Evolutionary conservation across 768 basidiomycete species (phyloP).

Genomic region (Phylloporus sp.): DNA sequence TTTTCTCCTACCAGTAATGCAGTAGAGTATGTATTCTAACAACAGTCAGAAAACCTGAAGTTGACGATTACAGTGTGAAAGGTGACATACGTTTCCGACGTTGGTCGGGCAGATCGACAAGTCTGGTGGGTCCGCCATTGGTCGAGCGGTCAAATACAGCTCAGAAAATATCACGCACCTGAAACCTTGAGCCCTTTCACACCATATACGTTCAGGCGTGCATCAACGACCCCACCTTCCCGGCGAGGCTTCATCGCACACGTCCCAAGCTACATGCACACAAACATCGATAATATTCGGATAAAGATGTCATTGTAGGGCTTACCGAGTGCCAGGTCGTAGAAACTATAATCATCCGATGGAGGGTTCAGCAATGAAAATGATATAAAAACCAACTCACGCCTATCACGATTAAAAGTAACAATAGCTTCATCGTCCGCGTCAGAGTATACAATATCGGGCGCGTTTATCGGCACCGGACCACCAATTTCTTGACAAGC

Average conservation of each 20-base stretch:
- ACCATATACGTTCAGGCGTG: constrained; percentile 12
- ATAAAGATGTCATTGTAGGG: neutral
- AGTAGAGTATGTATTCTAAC: constrained; percentile 14
- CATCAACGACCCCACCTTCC: constrained; percentile 10
- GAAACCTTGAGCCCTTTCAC: constrained; percentile 12
- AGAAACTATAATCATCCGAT: neutral
- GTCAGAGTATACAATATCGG: neutral
- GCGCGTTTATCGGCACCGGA: neutral
- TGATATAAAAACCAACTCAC: neutral
- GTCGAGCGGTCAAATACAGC: neutral
- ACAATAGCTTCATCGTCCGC: neutral
- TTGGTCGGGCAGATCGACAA: constrained; percentile 4
- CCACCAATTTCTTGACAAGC: constrained; percentile 3
- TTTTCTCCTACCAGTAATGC: constrained; percentile 17
- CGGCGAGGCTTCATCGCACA: neutral
- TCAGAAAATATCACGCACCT: neutral
- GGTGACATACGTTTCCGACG: constrained; percentile 1
- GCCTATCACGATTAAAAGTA: neutral
- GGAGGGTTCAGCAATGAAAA: neutral
- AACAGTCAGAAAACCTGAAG: neutral
- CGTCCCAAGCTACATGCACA: neutral
- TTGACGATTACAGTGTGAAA: neutral
- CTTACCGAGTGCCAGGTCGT: neutral
- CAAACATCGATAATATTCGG: neutral
- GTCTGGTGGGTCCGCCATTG: neutral